Conservation (phyloP, 179 eudicot genomes). For the Drosera spatulata region DNA sequence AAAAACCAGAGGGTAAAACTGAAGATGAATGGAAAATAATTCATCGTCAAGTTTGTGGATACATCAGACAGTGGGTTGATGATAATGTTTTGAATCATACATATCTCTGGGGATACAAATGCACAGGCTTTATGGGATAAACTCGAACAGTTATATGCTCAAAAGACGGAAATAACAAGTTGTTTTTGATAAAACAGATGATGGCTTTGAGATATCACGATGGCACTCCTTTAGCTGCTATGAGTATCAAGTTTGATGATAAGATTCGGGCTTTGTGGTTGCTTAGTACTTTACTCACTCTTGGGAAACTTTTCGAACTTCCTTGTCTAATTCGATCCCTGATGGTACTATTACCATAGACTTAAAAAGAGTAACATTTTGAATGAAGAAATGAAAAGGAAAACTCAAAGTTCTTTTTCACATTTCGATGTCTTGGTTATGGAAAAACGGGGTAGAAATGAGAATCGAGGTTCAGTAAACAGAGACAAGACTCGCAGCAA, state of each 20-base stretch:
- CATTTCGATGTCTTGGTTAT: too few species aligned
- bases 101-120: background rate
- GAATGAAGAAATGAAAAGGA: too few species aligned
- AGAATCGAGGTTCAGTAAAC: too few species aligned
- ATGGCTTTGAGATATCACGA: constrained; percentile 9
- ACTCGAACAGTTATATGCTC: constrained; percentile 9
- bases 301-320: too few species aligned
- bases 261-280: too few species aligned
- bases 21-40: background rate
- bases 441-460: too few species aligned
- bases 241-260: constrained; percentile 7
- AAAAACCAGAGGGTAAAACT: background rate
- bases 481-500: too few species aligned
- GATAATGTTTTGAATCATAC: constrained; percentile 1
- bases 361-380: too few species aligned
- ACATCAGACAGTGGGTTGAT: background rate
- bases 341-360: too few species aligned
- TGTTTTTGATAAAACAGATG: constrained; percentile 8
- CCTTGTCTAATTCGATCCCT: too few species aligned
- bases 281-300: too few species aligned
- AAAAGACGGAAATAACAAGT: constrained; percentile 13
- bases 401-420: too few species aligned
- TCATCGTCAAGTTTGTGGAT: background rate
- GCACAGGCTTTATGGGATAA: background rate
- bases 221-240: constrained; percentile 4